Evolutionary conservation across 2,329 filamentous ascomycete species (phyloP), one percentile per base, ranked within the genome.

Genomic region (Pyrenophora tritici-repentis): DNA sequence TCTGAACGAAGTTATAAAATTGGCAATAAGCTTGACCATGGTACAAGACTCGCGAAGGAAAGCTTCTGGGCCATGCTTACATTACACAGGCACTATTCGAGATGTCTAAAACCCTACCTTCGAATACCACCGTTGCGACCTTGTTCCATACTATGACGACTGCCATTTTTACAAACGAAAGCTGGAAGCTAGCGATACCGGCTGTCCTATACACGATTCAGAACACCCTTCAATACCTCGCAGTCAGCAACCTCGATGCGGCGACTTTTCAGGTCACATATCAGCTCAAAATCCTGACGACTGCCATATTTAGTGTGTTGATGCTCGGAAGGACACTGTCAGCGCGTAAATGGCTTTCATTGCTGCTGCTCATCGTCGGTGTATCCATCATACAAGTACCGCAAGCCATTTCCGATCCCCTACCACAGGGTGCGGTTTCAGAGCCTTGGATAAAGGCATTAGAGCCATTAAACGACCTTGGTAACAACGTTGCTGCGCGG

Each of bases 221-320:
- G 66, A 97, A 97, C 68, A 89, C 89, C n/a, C 77, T 97, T 46
- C 91, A 97, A 72, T 99, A 97, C 68, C 83, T 95, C 44, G 93
- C 91, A 1, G 85, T 97, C 9, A 91, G 90, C 55, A 97, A 97
- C 62, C 75, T 97, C 63, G 91, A 96, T 66, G 89, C 93, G 0
- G 91, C 94, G 4, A 91, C 93, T 46, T 97, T 97, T 70, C 92
- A 97, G 73, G 87, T 96, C 52, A 85, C 94, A 20, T 96, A 94
- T 71, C 93, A 99, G 75, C 80, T 97, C 50, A 97, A 97, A 83
- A 94, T 97, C 58, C 83, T 97, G 56, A 90, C 90, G 1, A 94
- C 91, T 0, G 92, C 94, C 2, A 74, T 97, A 24, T 96, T 96
- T 74, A 94, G 89, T 58, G 87, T 96, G 33, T 74, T 85, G 3